A percentile compares a stretch with the other conserved stretches of the same genome.
phyloP scores from a whole-genome alignment of 106 monocot genomes.

The Dioscorea alata region DNA sequence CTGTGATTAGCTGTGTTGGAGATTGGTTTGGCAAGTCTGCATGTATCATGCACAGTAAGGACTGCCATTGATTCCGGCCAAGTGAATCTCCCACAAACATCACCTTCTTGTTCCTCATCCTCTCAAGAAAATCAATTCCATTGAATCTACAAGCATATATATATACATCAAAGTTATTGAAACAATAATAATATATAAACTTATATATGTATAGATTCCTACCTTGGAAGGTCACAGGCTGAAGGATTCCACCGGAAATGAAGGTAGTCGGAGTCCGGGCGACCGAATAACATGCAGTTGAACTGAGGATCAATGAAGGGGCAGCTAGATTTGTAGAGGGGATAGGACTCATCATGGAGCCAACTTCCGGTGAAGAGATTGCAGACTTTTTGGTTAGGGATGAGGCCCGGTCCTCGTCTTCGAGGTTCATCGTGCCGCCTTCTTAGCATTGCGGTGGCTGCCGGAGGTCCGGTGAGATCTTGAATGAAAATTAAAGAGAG shows the following conservation, averaged over 20 bases:
- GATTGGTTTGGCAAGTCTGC: slow-evolving; percentile 29
- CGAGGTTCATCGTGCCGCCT: slow-evolving; percentile 27
- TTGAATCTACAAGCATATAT: slow-evolving; percentile 24
- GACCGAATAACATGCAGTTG: slow-evolving; percentile 63
- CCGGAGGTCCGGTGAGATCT: slow-evolving; percentile 1
- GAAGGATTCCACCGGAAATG: slow-evolving; percentile 55
- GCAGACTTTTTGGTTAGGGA: slow-evolving; percentile 35
- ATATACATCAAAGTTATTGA: too few species aligned
- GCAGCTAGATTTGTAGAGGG: slow-evolving; percentile 44
- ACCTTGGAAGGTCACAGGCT: slow-evolving; percentile 58
- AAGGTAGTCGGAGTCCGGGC: slow-evolving; percentile 57
- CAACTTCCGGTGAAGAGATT: slow-evolving; percentile 52
- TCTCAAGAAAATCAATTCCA: slow-evolving; percentile 46
- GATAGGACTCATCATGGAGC: slow-evolving; percentile 50
- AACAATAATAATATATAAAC: not conserved
- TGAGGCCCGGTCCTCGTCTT: slow-evolving; percentile 12
- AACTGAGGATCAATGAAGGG: slow-evolving; percentile 64
- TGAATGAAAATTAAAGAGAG: not conserved
- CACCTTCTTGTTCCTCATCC: slow-evolving; percentile 58
- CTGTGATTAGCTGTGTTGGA: slow-evolving; percentile 30
- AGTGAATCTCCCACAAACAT: slow-evolving; percentile 84
- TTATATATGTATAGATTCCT: not conserved
- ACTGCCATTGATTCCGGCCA: slow-evolving; percentile 76
- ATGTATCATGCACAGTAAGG: slow-evolving; percentile 58
- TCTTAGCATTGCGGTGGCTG: slow-evolving; percentile 10